A percentile compares a stretch with the other conserved stretches of the same genome.
Evolutionary conservation across 2,329 filamentous ascomycete genomes (phyloP).

Genomic region (Stemphylium vesicarium): DNA sequence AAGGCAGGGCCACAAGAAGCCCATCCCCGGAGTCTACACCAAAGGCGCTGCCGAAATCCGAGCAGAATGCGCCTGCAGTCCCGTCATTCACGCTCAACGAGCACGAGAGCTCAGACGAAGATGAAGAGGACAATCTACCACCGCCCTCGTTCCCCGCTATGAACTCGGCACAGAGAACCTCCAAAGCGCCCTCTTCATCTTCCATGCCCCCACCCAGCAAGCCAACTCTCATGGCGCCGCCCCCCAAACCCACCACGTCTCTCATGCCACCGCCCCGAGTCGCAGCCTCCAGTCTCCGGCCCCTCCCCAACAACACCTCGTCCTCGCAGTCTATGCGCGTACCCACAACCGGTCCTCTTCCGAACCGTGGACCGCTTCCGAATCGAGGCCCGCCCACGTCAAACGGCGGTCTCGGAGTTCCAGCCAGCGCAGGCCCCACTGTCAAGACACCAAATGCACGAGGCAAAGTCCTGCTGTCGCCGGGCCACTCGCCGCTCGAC

Average conservation of each 20-base stretch:
- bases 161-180: conserved; percentile 55
- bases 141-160: conserved; percentile 54
- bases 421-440: conserved; percentile 35
- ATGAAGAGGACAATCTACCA: conserved; percentile 44
- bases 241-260: conserved; percentile 34
- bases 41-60: conserved; percentile 31
- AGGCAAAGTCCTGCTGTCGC: conserved; percentile 79
- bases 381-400: conserved; percentile 50
- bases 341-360: conserved; percentile 56
- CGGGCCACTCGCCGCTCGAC: conserved; percentile 92
- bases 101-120: conserved; percentile 39
- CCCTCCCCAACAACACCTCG: conserved; percentile 29
- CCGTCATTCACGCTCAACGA: conserved; percentile 48
- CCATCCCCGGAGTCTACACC: conserved; percentile 42
- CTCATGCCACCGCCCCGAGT: conserved; percentile 48
- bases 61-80: conserved; percentile 27
- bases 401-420: conserved; percentile 49
- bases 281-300: conserved; percentile 46
- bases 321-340: conserved; percentile 46
- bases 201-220: conserved; percentile 23
- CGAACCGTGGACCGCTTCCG: conserved; percentile 53
- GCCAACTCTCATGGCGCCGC: conserved; percentile 44
- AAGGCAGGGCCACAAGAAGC: background rate
- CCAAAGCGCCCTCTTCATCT: conserved; percentile 22
- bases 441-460: conserved; percentile 52